Conservation (phyloP, 1,284 basidiomycete species). For the Paramarasmius palmivorus region DNA sequence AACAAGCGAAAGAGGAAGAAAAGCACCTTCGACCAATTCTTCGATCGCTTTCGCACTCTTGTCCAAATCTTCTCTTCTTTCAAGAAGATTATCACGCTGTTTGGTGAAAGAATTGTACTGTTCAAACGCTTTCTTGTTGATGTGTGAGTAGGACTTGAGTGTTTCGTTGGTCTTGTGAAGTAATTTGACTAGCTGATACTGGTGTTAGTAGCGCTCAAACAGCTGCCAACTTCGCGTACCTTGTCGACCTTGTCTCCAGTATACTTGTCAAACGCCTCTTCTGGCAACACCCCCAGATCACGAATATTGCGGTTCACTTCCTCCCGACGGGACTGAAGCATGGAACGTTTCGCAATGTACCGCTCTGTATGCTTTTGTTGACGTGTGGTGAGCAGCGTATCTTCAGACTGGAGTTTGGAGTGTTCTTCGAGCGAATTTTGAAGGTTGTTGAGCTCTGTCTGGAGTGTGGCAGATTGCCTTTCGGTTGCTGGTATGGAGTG, state of each 20-base stretch:
- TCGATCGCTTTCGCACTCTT: constrained; percentile 88
- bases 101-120: constrained; percentile 98
- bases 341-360: constrained; percentile 89
- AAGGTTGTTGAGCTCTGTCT: constrained; percentile 64
- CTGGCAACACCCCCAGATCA: constrained; percentile 93
- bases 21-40: constrained; percentile 75
- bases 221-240: constrained; percentile 43
- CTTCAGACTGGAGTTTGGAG: constrained; percentile 83
- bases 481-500: constrained; percentile 59
- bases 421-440: constrained; percentile 71
- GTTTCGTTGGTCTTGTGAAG: constrained; percentile 90
- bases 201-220: background rate
- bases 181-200: constrained; percentile 79
- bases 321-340: constrained; percentile 83
- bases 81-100: constrained; percentile 88
- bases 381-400: constrained; percentile 80
- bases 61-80: constrained; percentile 89
- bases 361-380: constrained; percentile 96
- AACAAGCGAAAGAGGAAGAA: too few relatives aligned
- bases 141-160: constrained; percentile 95
- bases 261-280: constrained; percentile 97
- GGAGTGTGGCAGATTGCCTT: constrained; percentile 70
- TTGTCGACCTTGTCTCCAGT: constrained; percentile 80
- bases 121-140: constrained; percentile 99
- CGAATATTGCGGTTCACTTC: constrained; percentile 94